These are phyloP conservation scores for Keithomyces neogunnii DNA, from an alignment of 2,329 filamentous ascomycete genomes.

Conservation along the genomic window DNA sequence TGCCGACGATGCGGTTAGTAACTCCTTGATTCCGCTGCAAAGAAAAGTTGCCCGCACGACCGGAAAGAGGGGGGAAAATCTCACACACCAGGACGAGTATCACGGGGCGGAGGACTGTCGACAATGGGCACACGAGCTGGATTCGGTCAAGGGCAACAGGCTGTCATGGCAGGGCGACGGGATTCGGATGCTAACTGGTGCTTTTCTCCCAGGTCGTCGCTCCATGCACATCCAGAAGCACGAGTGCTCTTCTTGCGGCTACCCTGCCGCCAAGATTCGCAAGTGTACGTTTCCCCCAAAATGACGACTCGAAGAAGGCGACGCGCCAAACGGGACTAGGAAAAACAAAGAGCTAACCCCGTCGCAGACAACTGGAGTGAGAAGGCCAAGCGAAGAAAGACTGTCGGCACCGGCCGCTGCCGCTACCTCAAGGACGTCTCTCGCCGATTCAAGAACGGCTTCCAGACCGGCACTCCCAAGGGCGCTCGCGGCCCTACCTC, in stretches of 20 bases:
- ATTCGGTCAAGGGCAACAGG: not conserved
- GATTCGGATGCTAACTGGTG: conserved; percentile 11
- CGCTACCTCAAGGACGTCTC: conserved; percentile 88
- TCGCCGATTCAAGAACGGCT: conserved; percentile 93
- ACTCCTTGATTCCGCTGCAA: conserved; percentile 1
- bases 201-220: conserved; percentile 61
- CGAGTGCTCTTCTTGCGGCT: conserved; percentile 91
- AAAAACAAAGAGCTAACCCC: conserved; percentile 2
- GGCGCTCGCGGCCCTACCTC: conserved; percentile 46
- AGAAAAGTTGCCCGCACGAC: conserved; percentile 5
- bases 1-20: conserved; percentile 96
- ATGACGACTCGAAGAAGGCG: not conserved
- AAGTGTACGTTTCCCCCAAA: conserved; percentile 70
- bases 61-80: conserved; percentile 7
- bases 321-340: not conserved
- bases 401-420: conserved; percentile 93
- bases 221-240: conserved; percentile 99
- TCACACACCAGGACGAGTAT: not conserved
- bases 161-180: not conserved
- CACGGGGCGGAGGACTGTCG: not conserved
- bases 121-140: not conserved
- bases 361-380: conserved; percentile 93
- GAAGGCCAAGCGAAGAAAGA: conserved; percentile 99
- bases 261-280: conserved; percentile 92
- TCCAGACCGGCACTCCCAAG: conserved; percentile 85